phyloP scores from a whole-genome alignment of 352 stramenopile species.

The Elongisporangium undulatum region DNA sequence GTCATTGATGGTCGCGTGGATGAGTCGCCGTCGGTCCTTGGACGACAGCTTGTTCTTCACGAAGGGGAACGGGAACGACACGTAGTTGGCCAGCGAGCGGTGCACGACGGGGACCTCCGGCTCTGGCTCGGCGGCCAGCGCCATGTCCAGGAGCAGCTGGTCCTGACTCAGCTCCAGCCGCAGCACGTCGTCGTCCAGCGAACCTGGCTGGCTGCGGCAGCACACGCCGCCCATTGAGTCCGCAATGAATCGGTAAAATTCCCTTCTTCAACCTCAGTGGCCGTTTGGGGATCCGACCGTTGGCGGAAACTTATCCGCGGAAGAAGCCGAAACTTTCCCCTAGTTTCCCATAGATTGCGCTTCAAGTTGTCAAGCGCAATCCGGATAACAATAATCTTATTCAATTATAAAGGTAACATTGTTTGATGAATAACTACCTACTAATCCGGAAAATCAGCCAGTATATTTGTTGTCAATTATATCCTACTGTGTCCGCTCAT shows the following conservation, averaged over 20 bases:
- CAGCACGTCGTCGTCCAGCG: conserved; percentile 55
- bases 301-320: neutral
- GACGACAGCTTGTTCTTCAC: conserved; percentile 20
- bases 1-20: neutral
- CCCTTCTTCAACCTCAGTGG: conserved; percentile 1
- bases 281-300: neutral
- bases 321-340: neutral
- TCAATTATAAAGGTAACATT: neutral
- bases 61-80: conserved; percentile 78
- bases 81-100: conserved; percentile 61
- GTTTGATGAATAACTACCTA: no score
- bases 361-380: neutral
- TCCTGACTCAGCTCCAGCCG: conserved; percentile 22
- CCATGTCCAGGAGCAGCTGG: conserved; percentile 20
- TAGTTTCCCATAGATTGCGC: neutral
- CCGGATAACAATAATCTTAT: neutral
- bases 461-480: neutral
- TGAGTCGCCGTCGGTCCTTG: conserved; percentile 9
- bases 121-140: conserved; percentile 1
- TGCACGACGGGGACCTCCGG: neutral
- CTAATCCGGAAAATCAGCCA: neutral
- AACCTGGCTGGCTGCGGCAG: conserved; percentile 58
- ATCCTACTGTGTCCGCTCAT: neutral
- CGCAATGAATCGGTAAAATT: neutral
- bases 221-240: conserved; percentile 67